Percentiles rank a stretch among this genome's conserved stretches.
Evolutionary conservation across 768 basidiomycete species (phyloP).

Genomic region (Amanita rimosa): DNA sequence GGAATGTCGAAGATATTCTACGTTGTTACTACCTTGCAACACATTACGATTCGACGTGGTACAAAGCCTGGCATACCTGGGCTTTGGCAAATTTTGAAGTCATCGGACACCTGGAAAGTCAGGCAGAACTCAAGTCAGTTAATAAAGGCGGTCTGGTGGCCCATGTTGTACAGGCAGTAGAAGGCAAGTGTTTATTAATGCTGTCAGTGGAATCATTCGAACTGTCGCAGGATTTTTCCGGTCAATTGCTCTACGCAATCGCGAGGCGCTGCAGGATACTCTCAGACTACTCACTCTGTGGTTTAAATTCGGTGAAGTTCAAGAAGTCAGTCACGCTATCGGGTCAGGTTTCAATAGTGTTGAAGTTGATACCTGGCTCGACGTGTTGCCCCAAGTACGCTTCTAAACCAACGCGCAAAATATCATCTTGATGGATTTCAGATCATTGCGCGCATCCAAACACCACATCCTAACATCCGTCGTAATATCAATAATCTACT

Average conservation of each 20-base stretch:
- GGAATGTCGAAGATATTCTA: conserved; percentile 73
- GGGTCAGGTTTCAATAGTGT: conserved; percentile 78
- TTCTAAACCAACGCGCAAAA: not conserved
- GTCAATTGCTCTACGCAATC: conserved; percentile 82
- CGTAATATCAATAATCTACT: conserved; percentile 83
- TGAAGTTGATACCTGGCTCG: conserved; percentile 96
- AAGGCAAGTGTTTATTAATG: conserved; percentile 37
- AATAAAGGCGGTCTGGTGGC: conserved; percentile 60
- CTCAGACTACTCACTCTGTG: conserved; percentile 88
- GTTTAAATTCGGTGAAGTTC: conserved; percentile 94
- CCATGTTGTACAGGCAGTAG: conserved; percentile 89
- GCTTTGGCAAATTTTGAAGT: conserved; percentile 95
- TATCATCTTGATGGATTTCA: conserved; percentile 18
- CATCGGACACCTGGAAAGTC: conserved; percentile 67
- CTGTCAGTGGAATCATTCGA: conserved; percentile 1
- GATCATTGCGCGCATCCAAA: conserved; percentile 99
- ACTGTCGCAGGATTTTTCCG: conserved; percentile 73
- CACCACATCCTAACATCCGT: conserved; percentile 77
- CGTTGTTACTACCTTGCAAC: conserved; percentile 82
- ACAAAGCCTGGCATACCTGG: conserved; percentile 99
- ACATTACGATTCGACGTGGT: conserved; percentile 90
- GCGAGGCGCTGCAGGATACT: conserved; percentile 91
- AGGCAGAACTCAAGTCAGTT: conserved; percentile 38
- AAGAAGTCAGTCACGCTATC: conserved; percentile 86
- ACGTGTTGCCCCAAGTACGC: conserved; percentile 90